A percentile compares a stretch with the other conserved stretches of the same genome.
These are phyloP conservation scores for Rhizopus stolonifer DNA, from an alignment of 371 early-diverging fungal species.

Conservation along the genomic window DNA sequence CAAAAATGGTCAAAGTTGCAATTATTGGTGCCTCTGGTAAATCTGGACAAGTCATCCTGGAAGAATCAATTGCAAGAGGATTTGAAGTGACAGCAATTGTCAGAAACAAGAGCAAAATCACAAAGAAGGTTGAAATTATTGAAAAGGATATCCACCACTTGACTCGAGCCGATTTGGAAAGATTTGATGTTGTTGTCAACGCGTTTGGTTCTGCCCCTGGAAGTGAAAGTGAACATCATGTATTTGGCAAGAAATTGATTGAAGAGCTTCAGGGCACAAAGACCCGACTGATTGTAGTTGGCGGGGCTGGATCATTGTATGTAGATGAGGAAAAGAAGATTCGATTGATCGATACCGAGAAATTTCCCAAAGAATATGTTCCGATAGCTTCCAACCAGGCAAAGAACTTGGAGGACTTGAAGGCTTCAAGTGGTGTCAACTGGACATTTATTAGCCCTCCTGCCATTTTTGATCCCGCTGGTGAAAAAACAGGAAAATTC, in stretches of 20 bases:
- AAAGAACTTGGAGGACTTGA: conserved; percentile 1
- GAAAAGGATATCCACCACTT: neutral
- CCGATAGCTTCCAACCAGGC: too few relatives aligned
- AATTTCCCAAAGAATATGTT: neutral
- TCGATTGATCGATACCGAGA: neutral
- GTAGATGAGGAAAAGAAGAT: conserved; percentile 1
- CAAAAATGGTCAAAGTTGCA: conserved; percentile 8
- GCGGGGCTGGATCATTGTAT: conserved; percentile 1
- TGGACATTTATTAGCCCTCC: conserved; percentile 7
- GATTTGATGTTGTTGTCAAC: conserved; percentile 1
- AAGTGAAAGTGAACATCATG: neutral
- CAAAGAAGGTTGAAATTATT: neutral
- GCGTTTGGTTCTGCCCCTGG: conserved; percentile 3
- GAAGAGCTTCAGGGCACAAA: neutral
- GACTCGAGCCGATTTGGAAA: conserved; percentile 2
- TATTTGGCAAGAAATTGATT: neutral
- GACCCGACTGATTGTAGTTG: conserved; percentile 2
- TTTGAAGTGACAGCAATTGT: conserved; percentile 1
- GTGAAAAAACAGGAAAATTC: conserved; percentile 4
- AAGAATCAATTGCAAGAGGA: conserved; percentile 1
- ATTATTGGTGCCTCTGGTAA: conserved; percentile 7
- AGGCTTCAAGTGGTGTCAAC: neutral
- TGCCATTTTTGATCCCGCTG: conserved; percentile 5
- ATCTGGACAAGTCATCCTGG: conserved; percentile 4
- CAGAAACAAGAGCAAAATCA: conserved; percentile 6